Conservation (phyloP, 192 early-diverging fungal species). For the Geosiphon pyriformis region DNA sequence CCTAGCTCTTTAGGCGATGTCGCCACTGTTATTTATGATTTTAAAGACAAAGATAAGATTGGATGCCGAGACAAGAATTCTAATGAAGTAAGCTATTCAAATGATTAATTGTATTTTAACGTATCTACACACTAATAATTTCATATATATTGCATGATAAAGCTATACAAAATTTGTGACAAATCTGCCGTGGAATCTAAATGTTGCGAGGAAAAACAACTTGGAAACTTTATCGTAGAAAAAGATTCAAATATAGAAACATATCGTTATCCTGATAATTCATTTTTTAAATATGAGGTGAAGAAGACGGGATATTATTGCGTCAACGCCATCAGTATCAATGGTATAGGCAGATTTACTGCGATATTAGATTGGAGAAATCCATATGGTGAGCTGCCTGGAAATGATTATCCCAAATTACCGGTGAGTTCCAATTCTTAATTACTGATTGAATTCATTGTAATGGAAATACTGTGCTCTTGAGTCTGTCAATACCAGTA, state of each 20-base stretch:
- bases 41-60: conserved; percentile 32
- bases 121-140: not conserved
- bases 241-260: conserved; percentile 35
- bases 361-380: conserved; percentile 65
- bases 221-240: conserved; percentile 53
- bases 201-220: conserved; percentile 45
- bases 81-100: too few relatives aligned
- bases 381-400: conserved; percentile 80
- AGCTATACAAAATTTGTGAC: conserved; percentile 51
- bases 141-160: not conserved
- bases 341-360: conserved; percentile 31
- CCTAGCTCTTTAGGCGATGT: conserved; percentile 22
- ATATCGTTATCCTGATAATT: conserved; percentile 32
- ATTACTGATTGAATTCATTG: not conserved
- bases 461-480: not conserved
- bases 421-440: conserved; percentile 40
- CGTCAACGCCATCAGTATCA: conserved; percentile 43
- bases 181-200: conserved; percentile 44
- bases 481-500: not conserved
- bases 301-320: conserved; percentile 85
- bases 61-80: conserved; percentile 20
- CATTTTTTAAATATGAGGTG: conserved; percentile 57
- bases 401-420: conserved; percentile 84
- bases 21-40: conserved; percentile 35
- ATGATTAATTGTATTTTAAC: not conserved